Evolutionary conservation across 2,329 filamentous ascomycete species (phyloP).

Genomic region (Chaetomium strumarium): DNA sequence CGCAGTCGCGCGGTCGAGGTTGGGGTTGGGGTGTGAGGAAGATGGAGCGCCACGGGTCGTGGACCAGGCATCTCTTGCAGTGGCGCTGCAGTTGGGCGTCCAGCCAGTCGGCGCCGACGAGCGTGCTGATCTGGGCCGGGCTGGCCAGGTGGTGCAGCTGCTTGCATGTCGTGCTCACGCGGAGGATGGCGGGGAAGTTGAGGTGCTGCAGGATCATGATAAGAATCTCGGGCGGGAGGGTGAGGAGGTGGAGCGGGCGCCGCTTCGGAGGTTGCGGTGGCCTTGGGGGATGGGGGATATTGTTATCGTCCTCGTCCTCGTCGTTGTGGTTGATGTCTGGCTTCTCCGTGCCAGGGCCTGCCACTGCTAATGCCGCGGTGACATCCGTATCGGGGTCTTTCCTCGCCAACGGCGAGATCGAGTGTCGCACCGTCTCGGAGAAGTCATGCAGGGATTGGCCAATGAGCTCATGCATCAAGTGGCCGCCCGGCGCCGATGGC

Average conservation of each 20-base stretch:
- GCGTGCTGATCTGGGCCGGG: conserved; percentile 31
- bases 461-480: conserved; percentile 17
- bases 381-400: conserved; percentile 4
- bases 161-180: conserved; percentile 37
- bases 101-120: conserved; percentile 32
- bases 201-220: conserved; percentile 36
- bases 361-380: neutral
- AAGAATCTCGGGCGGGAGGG: conserved; percentile 38
- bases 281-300: neutral
- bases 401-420: conserved; percentile 7
- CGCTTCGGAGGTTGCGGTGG: conserved; percentile 3
- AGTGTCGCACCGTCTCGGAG: conserved; percentile 13
- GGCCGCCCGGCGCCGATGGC: neutral
- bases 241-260: conserved; percentile 26
- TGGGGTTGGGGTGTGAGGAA: conserved; percentile 31
- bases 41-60: conserved; percentile 27
- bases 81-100: conserved; percentile 32
- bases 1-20: conserved; percentile 28
- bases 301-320: neutral
- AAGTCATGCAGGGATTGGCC: conserved; percentile 9
- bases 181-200: conserved; percentile 39
- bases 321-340: neutral
- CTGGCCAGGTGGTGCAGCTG: conserved; percentile 33
- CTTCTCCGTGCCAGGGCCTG: neutral
- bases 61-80: conserved; percentile 36